Conservation (phyloP, 2,329 filamentous ascomycete genomes). For the Metarhizium rileyi region DNA sequence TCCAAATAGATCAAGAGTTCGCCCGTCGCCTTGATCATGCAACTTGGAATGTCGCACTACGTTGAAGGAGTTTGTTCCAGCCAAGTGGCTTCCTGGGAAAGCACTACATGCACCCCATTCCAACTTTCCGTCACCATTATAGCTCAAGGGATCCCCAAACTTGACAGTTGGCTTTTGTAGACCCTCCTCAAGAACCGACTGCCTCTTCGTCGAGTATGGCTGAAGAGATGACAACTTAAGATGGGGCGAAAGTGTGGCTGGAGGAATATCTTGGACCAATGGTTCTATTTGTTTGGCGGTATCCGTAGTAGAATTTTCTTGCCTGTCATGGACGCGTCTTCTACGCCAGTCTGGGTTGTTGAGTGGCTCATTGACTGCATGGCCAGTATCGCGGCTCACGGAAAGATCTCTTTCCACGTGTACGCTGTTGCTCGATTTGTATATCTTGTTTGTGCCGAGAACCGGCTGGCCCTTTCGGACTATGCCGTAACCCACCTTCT, state of each 20-base stretch:
- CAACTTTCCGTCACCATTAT: neutral
- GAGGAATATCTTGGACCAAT: neutral
- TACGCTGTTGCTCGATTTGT: neutral
- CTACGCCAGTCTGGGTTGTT: constrained; percentile 5
- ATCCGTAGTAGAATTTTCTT: neutral
- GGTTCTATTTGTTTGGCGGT: neutral
- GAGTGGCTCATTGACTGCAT: neutral
- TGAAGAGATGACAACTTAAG: neutral
- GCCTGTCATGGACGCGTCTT: neutral
- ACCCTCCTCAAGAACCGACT: neutral
- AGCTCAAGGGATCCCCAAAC: neutral
- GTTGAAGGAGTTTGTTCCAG: neutral
- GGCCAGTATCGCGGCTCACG: neutral
- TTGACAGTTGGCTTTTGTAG: neutral
- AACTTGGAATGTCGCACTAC: neutral
- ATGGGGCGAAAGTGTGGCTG: neutral
- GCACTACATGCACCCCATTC: neutral
- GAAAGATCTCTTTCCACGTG: neutral
- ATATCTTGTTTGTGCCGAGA: neutral
- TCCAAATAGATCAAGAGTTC: neutral
- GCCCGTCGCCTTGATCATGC: neutral
- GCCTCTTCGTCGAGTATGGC: neutral
- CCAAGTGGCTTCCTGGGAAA: neutral
- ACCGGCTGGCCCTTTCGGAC: neutral
- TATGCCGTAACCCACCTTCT: neutral